A percentile compares a stretch with the other conserved stretches of the same genome.
These are phyloP conservation scores for Piper betle DNA, from an alignment of 164 flowering plant genomes.

Conservation along the genomic window DNA sequence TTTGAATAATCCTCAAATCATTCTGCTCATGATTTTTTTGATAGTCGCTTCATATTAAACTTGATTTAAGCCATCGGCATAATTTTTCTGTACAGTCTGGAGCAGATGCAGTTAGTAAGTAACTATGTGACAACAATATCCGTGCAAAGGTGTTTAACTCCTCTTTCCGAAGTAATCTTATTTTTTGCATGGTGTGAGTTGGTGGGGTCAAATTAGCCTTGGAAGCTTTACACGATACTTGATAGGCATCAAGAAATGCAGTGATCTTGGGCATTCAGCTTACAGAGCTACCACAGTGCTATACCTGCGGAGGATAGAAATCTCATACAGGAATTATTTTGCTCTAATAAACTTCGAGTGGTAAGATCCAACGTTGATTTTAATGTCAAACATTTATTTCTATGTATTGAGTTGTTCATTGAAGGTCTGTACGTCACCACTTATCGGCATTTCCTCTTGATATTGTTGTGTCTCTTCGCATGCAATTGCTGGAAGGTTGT, in stretches of 20 bases:
- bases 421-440: background rate
- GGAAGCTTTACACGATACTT: background rate
- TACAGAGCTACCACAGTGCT: slow-evolving; percentile 92
- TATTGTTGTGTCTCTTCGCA: background rate
- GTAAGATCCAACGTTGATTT: slow-evolving; percentile 20
- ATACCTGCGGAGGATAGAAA: slow-evolving; percentile 66
- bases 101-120: slow-evolving; percentile 69
- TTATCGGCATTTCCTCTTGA: slow-evolving; percentile 1
- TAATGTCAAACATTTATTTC: background rate
- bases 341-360: slow-evolving; percentile 86
- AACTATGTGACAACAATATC: slow-evolving; percentile 66
- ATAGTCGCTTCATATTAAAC: background rate
- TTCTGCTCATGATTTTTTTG: too few species aligned
- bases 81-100: slow-evolving; percentile 47
- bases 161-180: background rate
- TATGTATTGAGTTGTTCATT: background rate
- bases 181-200: background rate
- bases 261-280: slow-evolving; percentile 4
- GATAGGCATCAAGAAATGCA: slow-evolving; percentile 2
- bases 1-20: background rate
- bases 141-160: slow-evolving; percentile 57
- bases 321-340: slow-evolving; percentile 71
- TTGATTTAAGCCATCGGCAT: background rate
- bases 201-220: background rate
- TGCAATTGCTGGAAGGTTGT: slow-evolving; percentile 45